These are phyloP conservation scores for Flaveria linearis DNA, from an alignment of 129 eudicot species.

Conservation along the genomic window DNA sequence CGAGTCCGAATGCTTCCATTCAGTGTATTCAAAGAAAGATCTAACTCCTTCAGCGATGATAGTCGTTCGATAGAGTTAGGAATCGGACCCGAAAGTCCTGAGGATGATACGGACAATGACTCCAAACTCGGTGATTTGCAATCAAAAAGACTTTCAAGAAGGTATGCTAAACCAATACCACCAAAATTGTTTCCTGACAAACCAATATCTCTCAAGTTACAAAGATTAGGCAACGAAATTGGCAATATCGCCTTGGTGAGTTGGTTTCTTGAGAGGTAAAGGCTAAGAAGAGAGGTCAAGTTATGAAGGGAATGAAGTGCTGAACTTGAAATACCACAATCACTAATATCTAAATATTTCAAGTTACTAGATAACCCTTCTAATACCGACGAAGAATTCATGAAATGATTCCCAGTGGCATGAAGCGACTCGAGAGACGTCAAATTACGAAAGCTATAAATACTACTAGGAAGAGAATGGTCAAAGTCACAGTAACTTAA, in stretches of 20 bases:
- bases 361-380: constrained; percentile 16
- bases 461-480: neutral
- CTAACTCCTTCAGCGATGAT: neutral
- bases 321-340: neutral
- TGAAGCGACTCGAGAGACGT: constrained; percentile 18
- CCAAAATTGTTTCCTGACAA: neutral
- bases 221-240: constrained; percentile 7
- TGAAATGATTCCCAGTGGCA: neutral
- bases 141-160: constrained; percentile 4
- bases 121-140: constrained; percentile 33
- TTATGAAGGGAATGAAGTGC: constrained; percentile 9
- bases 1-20: constrained; percentile 6
- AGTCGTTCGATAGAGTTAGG: constrained; percentile 17
- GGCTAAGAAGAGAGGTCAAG: constrained; percentile 21
- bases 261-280: neutral
- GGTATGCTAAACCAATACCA: neutral
- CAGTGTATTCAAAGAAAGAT: too few relatives aligned
- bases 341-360: too few relatives aligned
- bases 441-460: constrained; percentile 12
- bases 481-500: neutral
- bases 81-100: constrained; percentile 18
- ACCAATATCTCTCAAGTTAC: constrained; percentile 16
- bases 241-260: constrained; percentile 5
- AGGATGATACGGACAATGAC: neutral
- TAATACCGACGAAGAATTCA: constrained; percentile 4